phyloP scores from a whole-genome alignment of 805 yeast genomes.

The Ogataea haglerorum region DNA sequence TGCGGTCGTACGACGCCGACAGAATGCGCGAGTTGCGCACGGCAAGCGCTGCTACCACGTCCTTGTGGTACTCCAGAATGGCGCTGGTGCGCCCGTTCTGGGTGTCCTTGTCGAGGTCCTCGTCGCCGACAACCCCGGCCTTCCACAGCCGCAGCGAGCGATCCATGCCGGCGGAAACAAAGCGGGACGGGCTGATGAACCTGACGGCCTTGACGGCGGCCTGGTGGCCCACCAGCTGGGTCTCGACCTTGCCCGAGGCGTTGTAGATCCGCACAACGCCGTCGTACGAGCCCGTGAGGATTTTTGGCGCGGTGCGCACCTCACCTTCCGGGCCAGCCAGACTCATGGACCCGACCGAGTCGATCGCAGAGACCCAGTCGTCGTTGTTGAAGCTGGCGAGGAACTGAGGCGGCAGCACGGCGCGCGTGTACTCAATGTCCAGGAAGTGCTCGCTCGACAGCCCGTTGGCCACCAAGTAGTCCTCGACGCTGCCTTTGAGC shows the following conservation, averaged over 20 bases:
- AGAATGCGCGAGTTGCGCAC: conserved; percentile 63
- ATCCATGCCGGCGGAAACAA: conserved; percentile 86
- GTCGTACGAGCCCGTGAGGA: conserved; percentile 88
- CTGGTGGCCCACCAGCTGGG: conserved; percentile 82
- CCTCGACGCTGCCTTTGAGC: conserved; percentile 73
- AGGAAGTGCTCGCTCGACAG: conserved; percentile 77
- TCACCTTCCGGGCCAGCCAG: conserved; percentile 27
- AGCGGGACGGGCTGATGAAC: conserved; percentile 71
- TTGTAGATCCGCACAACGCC: conserved; percentile 92
- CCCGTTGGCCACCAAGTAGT: conserved; percentile 72
- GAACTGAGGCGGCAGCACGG: conserved; percentile 91
- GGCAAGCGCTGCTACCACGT: conserved; percentile 76
- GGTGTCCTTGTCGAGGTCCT: conserved; percentile 42
- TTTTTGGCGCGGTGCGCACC: conserved; percentile 45
- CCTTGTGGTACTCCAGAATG: conserved; percentile 84
- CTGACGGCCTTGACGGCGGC: conserved; percentile 81
- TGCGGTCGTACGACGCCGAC: conserved; percentile 80
- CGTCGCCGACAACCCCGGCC: conserved; percentile 44
- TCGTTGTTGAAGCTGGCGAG: conserved; percentile 85
- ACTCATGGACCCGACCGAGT: conserved; percentile 38
- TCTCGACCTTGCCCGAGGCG: conserved; percentile 71
- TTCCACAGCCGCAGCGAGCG: conserved; percentile 88
- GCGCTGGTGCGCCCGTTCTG: conserved; percentile 72
- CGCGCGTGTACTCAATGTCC: conserved; percentile 84
- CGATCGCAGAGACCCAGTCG: conserved; percentile 89